A percentile compares a stretch with the other conserved stretches of the same genome.
Conservation (phyloP, 352 stramenopile species). For the Pythium angustatum region DNA sequence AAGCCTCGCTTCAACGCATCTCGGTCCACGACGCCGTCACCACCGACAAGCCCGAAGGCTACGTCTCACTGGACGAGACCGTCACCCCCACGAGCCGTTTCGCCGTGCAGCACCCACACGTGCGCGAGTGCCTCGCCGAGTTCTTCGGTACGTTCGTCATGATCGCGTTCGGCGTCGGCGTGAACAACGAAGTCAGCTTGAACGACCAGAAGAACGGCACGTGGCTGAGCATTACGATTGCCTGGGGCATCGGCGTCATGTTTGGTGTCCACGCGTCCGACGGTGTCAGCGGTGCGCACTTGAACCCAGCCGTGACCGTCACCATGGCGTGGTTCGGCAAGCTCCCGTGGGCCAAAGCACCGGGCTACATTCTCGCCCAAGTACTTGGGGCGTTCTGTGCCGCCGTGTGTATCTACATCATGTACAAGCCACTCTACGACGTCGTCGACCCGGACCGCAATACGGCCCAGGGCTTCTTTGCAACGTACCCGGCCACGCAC, state of each 20-base stretch:
- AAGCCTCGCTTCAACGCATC: conserved; percentile 15
- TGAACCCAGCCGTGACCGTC: conserved; percentile 71
- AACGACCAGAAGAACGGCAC: conserved; percentile 52
- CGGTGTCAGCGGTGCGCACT: conserved; percentile 59
- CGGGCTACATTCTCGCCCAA: conserved; percentile 45
- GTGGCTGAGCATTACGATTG: conserved; percentile 71
- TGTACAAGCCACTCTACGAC: conserved; percentile 60
- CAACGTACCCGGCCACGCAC: conserved; percentile 46
- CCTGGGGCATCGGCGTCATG: conserved; percentile 70
- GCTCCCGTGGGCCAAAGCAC: conserved; percentile 59
- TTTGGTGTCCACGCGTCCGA: conserved; percentile 68
- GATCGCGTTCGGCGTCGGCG: conserved; percentile 67
- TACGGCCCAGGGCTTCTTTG: conserved; percentile 43
- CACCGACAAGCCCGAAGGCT: conserved; percentile 20
- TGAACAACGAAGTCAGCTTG: conserved; percentile 63
- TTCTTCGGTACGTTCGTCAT: conserved; percentile 64
- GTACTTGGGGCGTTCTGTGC: conserved; percentile 49
- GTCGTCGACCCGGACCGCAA: conserved; percentile 42
- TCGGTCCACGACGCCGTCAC: conserved; percentile 8
- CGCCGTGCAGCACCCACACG: conserved; percentile 23
- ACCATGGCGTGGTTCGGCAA: conserved; percentile 50
- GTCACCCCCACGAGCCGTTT: not conserved
- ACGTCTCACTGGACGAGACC: conserved; percentile 1
- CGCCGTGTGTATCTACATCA: conserved; percentile 46
- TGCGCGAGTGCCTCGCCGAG: conserved; percentile 64